Evolutionary conservation across 495 filamentous ascomycete genomes (phyloP).

Genomic region (Neurospora sublineolata): DNA sequence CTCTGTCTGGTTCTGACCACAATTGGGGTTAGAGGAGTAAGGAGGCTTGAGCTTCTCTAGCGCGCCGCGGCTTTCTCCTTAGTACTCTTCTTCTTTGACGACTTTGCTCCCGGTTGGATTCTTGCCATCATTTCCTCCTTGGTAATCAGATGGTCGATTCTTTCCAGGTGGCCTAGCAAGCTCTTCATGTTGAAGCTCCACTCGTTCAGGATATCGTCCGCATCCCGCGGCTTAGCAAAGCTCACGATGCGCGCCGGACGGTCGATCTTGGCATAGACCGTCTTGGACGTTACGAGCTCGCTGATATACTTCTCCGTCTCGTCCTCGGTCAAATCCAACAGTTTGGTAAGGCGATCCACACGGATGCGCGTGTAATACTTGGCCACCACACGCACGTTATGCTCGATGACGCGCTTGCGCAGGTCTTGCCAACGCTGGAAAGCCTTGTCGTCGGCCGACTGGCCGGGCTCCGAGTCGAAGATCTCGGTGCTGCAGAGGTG

Average conservation of each 20-base stretch:
- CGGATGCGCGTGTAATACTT: constrained; percentile 98
- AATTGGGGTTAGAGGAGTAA: neutral
- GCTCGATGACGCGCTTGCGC: constrained; percentile 95
- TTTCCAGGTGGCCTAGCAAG: constrained; percentile 77
- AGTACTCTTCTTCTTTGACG: constrained; percentile 19
- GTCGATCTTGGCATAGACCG: constrained; percentile 95
- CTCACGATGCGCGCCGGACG: constrained; percentile 81
- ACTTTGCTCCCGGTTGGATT: constrained; percentile 55
- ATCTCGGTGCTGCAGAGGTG: constrained; percentile 87
- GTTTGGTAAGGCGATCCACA: constrained; percentile 74
- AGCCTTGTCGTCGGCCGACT: constrained; percentile 61
- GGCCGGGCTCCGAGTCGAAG: constrained; percentile 53
- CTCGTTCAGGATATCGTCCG: constrained; percentile 96
- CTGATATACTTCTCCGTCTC: constrained; percentile 98
- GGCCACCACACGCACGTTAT: constrained; percentile 93
- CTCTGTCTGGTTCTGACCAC: neutral
- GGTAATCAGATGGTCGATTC: constrained; percentile 95
- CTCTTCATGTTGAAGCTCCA: constrained; percentile 99
- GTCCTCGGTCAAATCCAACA: constrained; percentile 83
- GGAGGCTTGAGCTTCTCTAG: neutral
- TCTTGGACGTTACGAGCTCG: constrained; percentile 90
- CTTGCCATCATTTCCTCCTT: constrained; percentile 99
- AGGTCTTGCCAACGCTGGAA: constrained; percentile 81
- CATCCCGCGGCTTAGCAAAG: constrained; percentile 86
- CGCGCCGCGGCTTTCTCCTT: constrained; percentile 20